phyloP scores from a whole-genome alignment of 2,329 filamentous ascomycete genomes.

The Venturia effusa region DNA sequence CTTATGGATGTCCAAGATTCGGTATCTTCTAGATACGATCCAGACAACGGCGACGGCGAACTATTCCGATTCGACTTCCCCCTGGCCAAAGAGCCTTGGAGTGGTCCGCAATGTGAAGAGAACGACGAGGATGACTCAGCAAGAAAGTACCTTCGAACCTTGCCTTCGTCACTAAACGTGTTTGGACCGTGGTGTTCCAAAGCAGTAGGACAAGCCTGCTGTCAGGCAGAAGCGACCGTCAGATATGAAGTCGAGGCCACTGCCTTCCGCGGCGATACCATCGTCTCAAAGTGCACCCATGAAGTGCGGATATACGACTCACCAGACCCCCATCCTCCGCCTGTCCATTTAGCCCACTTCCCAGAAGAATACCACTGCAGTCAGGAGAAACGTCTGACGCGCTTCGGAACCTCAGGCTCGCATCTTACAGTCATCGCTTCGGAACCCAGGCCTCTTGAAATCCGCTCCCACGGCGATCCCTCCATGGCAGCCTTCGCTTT shows the following conservation, averaged over 20 bases:
- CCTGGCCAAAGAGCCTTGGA: background rate
- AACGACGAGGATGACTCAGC: slow-evolving; percentile 1
- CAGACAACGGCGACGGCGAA: background rate
- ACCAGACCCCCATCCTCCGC: slow-evolving; percentile 7
- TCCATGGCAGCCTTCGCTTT: slow-evolving; percentile 6
- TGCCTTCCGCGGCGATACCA: slow-evolving; percentile 5
- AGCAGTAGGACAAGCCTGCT: slow-evolving; percentile 6
- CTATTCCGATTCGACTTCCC: slow-evolving; percentile 8
- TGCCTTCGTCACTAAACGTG: slow-evolving; percentile 6
- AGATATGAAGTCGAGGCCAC: slow-evolving; percentile 10
- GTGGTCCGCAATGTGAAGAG: background rate
- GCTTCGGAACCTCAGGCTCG: background rate
- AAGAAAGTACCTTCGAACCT: background rate
- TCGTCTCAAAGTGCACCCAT: background rate
- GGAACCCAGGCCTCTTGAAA: slow-evolving; percentile 10
- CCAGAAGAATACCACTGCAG: slow-evolving; percentile 9
- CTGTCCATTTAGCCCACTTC: slow-evolving; percentile 9
- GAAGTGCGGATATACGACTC: slow-evolving; percentile 8
- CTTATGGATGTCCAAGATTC: slow-evolving; percentile 11
- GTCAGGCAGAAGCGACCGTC: slow-evolving; percentile 5
- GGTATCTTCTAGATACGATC: background rate
- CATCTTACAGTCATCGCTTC: background rate
- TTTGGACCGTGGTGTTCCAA: slow-evolving; percentile 8
- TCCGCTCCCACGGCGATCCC: background rate
- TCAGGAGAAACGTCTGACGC: slow-evolving; percentile 5